Evolutionary conservation across 2,329 filamentous ascomycete species (phyloP), one percentile per base, ranked within the genome.

Genomic region (Corniculantispora saksenae): DNA sequence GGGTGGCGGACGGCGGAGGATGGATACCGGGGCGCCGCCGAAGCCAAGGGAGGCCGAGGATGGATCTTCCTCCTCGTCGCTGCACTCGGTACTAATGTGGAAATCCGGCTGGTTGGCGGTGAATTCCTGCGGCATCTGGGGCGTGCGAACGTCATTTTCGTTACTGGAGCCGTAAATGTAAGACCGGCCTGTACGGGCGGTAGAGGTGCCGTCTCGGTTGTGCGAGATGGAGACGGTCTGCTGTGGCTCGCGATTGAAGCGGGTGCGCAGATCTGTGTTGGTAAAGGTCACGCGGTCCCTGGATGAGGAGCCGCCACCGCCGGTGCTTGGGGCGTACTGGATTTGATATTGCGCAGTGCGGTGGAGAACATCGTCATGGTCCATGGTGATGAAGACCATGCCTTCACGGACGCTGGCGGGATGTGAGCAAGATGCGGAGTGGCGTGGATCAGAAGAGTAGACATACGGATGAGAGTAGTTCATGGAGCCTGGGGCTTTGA

Each of bases 331-430:
- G 25, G 80, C 76, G 71, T 91, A 92, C 70, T 90, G 86, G 29
- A 94, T 89, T 69, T 92, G 87, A 74, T 94, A 94, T 66, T 88
- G 84, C 8, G 90, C 85, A 13, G 92, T 95, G 65, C 89, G 85
- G 23, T 83, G 85, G 51, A 95, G 79, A 1, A 95, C 80, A 66
- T 95, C 89, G 69, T 96, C 89, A 45, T 89, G 86, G 48, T 88
- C 86, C 94, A 97, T 97, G 54, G 92, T 87, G 32, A 98, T 85
- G 73, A 97, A 97, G 1, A 98, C 86, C 84, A 97, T 90, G 53
- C 95, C 94, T 83, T 97, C 91, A 77, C 94, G 90, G 61, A 97
- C 89, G 62, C 92, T 94, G 74, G 55, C 67, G 65, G 65, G 61
- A 67, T 64, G 72, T 67, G 12, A 66, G 56, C 59, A 66, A 48